phyloP scores from a whole-genome alignment of 1,139 yeast genomes.

The Saccharomyces hybrid region DNA sequence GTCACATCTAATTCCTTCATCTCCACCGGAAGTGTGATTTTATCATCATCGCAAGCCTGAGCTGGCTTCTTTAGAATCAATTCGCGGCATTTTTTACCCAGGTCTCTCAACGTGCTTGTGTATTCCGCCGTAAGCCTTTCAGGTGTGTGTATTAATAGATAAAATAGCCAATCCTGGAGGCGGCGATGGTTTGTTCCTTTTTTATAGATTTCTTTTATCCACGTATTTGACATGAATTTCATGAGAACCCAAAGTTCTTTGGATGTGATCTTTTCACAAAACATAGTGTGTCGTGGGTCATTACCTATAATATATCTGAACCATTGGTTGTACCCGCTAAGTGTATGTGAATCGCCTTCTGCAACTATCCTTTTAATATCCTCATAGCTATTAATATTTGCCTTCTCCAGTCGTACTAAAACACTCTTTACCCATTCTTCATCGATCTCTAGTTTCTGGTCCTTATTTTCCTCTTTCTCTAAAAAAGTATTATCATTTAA shows the following conservation, averaged over 20 bases:
- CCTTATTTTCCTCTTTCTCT: slow-evolving; percentile 3
- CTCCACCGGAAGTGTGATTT: background rate
- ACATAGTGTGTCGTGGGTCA: slow-evolving; percentile 20
- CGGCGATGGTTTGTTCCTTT: slow-evolving; percentile 9
- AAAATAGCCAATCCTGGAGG: slow-evolving; percentile 25
- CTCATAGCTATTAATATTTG: slow-evolving; percentile 10
- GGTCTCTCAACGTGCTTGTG: slow-evolving; percentile 22
- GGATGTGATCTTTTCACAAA: slow-evolving; percentile 12
- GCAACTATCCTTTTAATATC: slow-evolving; percentile 12
- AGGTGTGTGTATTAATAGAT: slow-evolving; percentile 23
- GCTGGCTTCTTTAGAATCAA: slow-evolving; percentile 3
- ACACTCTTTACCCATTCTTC: slow-evolving; percentile 20
- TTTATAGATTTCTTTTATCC: slow-evolving; percentile 22
- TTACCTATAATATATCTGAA: slow-evolving; percentile 17
- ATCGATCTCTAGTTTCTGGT: slow-evolving; percentile 17
- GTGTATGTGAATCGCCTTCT: slow-evolving; percentile 8
- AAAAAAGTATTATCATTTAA: background rate
- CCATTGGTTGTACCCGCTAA: slow-evolving; percentile 22
- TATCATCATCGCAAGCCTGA: background rate
- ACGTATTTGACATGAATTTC: slow-evolving; percentile 23
- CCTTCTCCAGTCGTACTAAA: slow-evolving; percentile 8
- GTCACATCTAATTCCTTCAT: background rate
- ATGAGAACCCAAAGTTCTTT: slow-evolving; percentile 21
- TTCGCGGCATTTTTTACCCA: slow-evolving; percentile 24
- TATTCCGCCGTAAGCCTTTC: slow-evolving; percentile 20